Conservation (phyloP, 2,329 filamentous ascomycete species). For the Epichloe uncinata region DNA sequence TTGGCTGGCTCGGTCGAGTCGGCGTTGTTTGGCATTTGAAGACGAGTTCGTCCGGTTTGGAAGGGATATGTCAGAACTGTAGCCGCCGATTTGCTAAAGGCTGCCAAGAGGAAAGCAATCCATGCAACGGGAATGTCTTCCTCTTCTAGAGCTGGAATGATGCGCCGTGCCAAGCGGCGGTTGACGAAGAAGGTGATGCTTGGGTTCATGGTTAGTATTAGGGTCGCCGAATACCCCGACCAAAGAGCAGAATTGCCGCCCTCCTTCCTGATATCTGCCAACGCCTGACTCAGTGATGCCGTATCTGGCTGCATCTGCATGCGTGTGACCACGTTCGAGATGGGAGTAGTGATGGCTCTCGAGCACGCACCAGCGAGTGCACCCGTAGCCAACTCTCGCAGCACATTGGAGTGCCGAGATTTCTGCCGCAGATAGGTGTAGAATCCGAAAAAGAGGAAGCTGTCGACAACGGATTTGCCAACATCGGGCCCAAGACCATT, state of each 20-base stretch:
- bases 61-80: slow-evolving; percentile 74
- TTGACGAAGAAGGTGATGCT: slow-evolving; percentile 78
- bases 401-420: slow-evolving; percentile 36
- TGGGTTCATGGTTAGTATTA: slow-evolving; percentile 75
- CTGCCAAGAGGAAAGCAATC: slow-evolving; percentile 43
- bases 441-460: slow-evolving; percentile 76
- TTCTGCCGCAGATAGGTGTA: slow-evolving; percentile 44
- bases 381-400: slow-evolving; percentile 65
- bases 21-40: slow-evolving; percentile 44
- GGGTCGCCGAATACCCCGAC: slow-evolving; percentile 72
- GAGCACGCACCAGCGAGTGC: slow-evolving; percentile 61
- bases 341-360: slow-evolving; percentile 64
- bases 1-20: slow-evolving; percentile 1
- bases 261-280: slow-evolving; percentile 49
- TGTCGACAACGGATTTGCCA: slow-evolving; percentile 56
- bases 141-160: slow-evolving; percentile 37
- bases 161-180: slow-evolving; percentile 49
- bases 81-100: slow-evolving; percentile 64
- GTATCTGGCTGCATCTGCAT: slow-evolving; percentile 54
- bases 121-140: slow-evolving; percentile 25
- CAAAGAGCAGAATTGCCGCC: slow-evolving; percentile 67
- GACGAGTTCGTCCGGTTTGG: slow-evolving; percentile 67
- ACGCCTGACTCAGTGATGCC: slow-evolving; percentile 41
- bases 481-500: slow-evolving; percentile 50
- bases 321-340: slow-evolving; percentile 69